Base-by-base conservation (phyloP, 495 filamentous ascomycete genomes). In the Penicillium verhagenii region DNA sequence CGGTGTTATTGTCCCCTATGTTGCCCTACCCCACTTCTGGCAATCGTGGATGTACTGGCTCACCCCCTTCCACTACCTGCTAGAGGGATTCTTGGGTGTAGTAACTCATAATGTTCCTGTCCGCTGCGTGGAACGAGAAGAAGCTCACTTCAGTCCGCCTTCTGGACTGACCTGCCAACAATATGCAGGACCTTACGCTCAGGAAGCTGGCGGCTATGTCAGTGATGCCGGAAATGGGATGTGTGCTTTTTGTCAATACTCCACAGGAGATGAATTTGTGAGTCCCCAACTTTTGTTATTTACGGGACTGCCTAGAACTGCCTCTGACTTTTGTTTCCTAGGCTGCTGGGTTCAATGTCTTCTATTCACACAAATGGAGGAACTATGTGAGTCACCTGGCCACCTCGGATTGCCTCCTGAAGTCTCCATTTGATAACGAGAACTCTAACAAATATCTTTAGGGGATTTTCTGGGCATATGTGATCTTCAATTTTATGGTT, bases 1-100 rank as follows among this genome's bases (percentile, higher is more conserved):
- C 47, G 84, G 86, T 50, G 79, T 87, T 20, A 71, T 86, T 14
- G 81, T 86, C 6, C 84, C 85, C 0, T 80, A 81, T 49, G 47
- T 47, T 0, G 73, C 72, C 8, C 64, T 88, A 10, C 78, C 80
- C 1, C 71, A 73, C 39, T 88, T 88, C 65, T 88, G 82, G 80
- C 68, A 72, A 26, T 73, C 72, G n/a, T 89, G 86, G 83, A 82
- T 90, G 74, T 90, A 90, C 64, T 82, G 77, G 66, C 74, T 85
- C 38, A 81, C 79, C 1, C 85, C 85, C 0, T 86, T 87, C 65
- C 76, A 79, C 31, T 87, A 86, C 57, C 71, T 87, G n/a, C 53
- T 88, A 2, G 79, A 81, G 45, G 81, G 74, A 0, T 72, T 87
- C 25, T 53, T 88, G 6, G 76, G 72, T 4, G 75, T 81, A 14